Base-by-base conservation (phyloP, 2,329 filamentous ascomycete genomes). In the Xylaria digitata region DNA sequence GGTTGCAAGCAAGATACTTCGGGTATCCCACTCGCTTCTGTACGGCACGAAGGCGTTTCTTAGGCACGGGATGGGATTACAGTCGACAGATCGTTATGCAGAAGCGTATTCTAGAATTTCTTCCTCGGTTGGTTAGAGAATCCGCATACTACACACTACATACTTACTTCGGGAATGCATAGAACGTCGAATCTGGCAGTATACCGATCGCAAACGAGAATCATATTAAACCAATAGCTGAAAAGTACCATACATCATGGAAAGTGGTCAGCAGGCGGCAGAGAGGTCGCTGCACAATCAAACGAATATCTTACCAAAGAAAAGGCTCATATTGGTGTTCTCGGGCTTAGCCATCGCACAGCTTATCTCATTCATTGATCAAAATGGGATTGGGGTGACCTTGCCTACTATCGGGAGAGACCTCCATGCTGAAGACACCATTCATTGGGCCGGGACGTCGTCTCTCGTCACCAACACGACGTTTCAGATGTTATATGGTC, bases 401-500 rank as follows among this genome's bases (percentile, higher is more conserved):
- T 55, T 74, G 1, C 74, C 74, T 1, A 67, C 66, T 11, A 75
- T 75, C 37, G 61, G 69, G 6, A 57, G 40, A 2, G 68, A 69
- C 13, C 66, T 75, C 6, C 15, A 71, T 37, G 67, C 69, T 30
- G 70, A 65, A 11, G 53, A 59, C 32, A 62, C 68, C 0, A 74
- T 72, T 19, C 57, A 68, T 6, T 73, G 72, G 71, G 63, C 70
- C 9, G 69, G 68, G 3, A 73, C 71, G 1, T 63, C 71, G 7
- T 74, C 65, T 13, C 58, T 73, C 13, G 68, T 75, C 54, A 68
- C 69, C 26, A 75, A 73, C 66, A 80, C 82, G 0, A 79, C 80
- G 1, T 78, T 83, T 49, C 82, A 82, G 61, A 82, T 83, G 0
- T 62, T 84, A 0, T 83, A 80, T 56, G 82, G 82, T 6, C 82